Evolutionary conservation across 306 rosid genomes (phyloP), one percentile per base, ranked within the genome.

Genomic region (Cucumis cinereus): DNA sequence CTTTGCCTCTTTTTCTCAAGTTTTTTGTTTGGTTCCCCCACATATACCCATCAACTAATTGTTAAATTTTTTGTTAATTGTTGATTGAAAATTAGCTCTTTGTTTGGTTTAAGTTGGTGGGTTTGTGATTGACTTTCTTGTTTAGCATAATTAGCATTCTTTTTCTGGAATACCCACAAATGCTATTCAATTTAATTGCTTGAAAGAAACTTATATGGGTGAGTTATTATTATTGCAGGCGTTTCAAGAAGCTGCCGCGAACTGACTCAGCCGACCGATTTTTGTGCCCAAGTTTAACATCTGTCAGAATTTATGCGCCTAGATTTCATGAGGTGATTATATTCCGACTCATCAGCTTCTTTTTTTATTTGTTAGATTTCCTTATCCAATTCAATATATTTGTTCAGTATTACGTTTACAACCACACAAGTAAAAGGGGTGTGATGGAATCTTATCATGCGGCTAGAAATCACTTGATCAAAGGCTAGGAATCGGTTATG

Each of bases 231-330:
- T 10, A 23, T 16, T 72, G 76, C 76, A 72, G 76, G 76, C 43
- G 28, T 15, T 6, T 70, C 24, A 70, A 14, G 40, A 45, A 4
- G 41, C 58, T 70, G 58, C 56, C 16, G 58, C 56, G 16, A 68
- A 54, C 23, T 40, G 56, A 71, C 22, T 71, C 59, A 71, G 41
- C 59, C 23, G 75, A 72, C 38, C 45, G 12, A 72, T 72, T 50
- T 58, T 50, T 15, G 45, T 41, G 60, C 76, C 40, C 17, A 30
- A 28, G 45, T 50, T 72, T 28, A 72, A 28, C 47, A 19, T 72
- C 41, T 72, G 76, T 72, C 76, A 72, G 76, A 52, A 52, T 28
- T 52, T 72, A 15, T 72, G 76, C 38, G 60, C 76, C 59, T 72
- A 72, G 76, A 72, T 72, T 72, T 72, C 61, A 50, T 72, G 61